Conservation (phyloP, 768 basidiomycete genomes). For the Zangia roseola region DNA sequence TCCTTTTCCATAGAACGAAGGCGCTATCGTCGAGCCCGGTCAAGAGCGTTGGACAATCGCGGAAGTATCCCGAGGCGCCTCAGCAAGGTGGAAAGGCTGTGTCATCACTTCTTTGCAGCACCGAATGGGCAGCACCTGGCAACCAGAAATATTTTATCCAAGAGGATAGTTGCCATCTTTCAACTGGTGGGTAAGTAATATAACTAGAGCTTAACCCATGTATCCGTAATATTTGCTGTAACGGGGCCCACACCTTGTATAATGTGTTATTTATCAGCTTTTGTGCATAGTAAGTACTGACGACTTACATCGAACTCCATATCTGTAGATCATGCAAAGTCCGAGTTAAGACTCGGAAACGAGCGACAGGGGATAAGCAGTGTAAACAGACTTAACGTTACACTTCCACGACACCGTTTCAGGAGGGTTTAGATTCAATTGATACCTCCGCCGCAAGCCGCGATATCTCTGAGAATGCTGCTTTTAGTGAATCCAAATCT, state of each 20-base stretch:
- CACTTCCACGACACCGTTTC: neutral
- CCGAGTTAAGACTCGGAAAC: neutral
- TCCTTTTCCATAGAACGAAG: constrained; percentile 20
- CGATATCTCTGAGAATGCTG: constrained; percentile 85
- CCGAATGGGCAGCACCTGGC: constrained; percentile 42
- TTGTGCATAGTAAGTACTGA: constrained; percentile 1
- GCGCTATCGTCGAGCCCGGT: constrained; percentile 33
- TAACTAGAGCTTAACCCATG: constrained; percentile 5
- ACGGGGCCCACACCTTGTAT: constrained; percentile 14
- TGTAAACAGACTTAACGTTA: neutral
- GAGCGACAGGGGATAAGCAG: neutral
- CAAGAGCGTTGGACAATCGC: constrained; percentile 39
- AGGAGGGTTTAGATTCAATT: constrained; percentile 36
- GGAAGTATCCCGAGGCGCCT: constrained; percentile 11
- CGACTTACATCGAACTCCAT: constrained; percentile 1
- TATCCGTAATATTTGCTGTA: constrained; percentile 6
- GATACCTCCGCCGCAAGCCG: constrained; percentile 69
- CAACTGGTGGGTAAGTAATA: constrained; percentile 1
- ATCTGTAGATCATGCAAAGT: neutral
- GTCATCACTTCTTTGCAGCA: constrained; percentile 41
- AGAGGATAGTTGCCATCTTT: constrained; percentile 9
- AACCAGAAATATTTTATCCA: constrained; percentile 39
- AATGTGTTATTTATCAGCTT: constrained; percentile 3
- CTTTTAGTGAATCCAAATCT: constrained; percentile 77
- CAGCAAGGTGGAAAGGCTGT: constrained; percentile 31